Evolutionary conservation across 2,329 filamentous ascomycete species (phyloP), one percentile per base, ranked within the genome.

Genomic region (Myriangium duriaei): DNA sequence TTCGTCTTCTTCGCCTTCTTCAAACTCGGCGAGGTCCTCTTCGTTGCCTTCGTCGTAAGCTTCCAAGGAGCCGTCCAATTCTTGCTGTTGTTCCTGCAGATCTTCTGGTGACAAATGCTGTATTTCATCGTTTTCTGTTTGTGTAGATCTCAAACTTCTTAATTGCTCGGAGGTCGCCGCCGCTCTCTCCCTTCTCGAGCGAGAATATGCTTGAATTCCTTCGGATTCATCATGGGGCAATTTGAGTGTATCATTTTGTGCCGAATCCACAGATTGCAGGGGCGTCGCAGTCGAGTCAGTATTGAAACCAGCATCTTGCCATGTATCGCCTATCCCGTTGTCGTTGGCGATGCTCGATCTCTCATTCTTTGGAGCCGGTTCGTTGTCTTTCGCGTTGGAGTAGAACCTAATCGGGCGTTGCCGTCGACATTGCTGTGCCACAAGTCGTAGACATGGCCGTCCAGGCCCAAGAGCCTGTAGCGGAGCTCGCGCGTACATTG

Each of bases 391-490:
- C 26, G 5, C 36, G 17, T 24, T 32, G 1, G 36, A 32, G 19
- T 39, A 39, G 21, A 39, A 33, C 9, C 36, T 31, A 15, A 32
- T 12, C 3, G 29, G 29, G 21, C 21, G 30, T 13, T 37, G 35
- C 4, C 35, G 35, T 9, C 36, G 36, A 39, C 18, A 33, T 39
- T 26, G 36, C 10, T 30, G 29, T 2, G 32, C 4, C 4, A 33
- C 10, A 3, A 26, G 14, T n/a, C 30, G 29, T 14, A 39, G 32
- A 14, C 19, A 32, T 33, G 36, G 29, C 26, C 36, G 16, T 14
- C 36, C 36, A 33, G 36, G 30, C 3, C 36, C 36, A 28, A 39
- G 21, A 15, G 36, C 36, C 36, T 39, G 36, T 28, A 39, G 14
- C 17, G 36, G 30, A 19, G 30, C 28, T 32, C 36, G 36, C 29